phyloP scores from a whole-genome alignment of 768 basidiomycete species.

The Sutorius australiensis region DNA sequence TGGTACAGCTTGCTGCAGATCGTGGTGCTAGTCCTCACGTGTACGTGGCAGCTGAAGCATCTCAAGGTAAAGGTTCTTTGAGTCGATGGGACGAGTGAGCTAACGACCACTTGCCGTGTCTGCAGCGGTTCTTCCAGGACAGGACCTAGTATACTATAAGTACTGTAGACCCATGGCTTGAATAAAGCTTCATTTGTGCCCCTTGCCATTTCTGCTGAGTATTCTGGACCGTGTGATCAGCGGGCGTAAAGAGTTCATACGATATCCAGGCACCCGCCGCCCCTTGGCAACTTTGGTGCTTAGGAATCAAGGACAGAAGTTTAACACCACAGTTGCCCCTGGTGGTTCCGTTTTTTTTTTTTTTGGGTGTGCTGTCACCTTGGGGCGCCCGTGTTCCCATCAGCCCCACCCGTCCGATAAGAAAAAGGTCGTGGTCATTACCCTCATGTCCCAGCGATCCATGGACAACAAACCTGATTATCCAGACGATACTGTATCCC shows the following conservation, averaged over 20 bases:
- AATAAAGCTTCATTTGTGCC: background rate
- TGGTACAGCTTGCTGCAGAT: slow-evolving; percentile 95
- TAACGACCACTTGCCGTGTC: slow-evolving; percentile 2
- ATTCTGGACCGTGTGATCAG: background rate
- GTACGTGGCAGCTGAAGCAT: slow-evolving; percentile 91
- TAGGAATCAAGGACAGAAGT: slow-evolving; percentile 8
- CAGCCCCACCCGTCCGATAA: slow-evolving; percentile 13
- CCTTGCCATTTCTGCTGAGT: background rate
- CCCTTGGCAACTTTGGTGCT: background rate
- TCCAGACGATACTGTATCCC: slow-evolving; percentile 9
- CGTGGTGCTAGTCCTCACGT: slow-evolving; percentile 75
- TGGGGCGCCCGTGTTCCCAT: slow-evolving; percentile 4
- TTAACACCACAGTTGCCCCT: slow-evolving; percentile 8
- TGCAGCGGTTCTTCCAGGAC: slow-evolving; percentile 82
- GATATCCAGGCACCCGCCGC: slow-evolving; percentile 1
- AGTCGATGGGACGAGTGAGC: background rate
- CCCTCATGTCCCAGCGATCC: slow-evolving; percentile 15
- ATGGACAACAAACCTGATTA: slow-evolving; percentile 24
- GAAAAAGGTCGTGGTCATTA: background rate
- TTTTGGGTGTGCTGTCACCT: background rate
- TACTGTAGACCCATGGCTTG: slow-evolving; percentile 6
- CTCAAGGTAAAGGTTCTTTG: slow-evolving; percentile 58
- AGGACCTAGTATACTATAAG: slow-evolving; percentile 43
- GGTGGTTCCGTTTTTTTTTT: background rate
- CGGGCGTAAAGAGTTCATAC: background rate